Base-by-base conservation (phyloP, 768 basidiomycete genomes). In the Podaxis sp. region DNA sequence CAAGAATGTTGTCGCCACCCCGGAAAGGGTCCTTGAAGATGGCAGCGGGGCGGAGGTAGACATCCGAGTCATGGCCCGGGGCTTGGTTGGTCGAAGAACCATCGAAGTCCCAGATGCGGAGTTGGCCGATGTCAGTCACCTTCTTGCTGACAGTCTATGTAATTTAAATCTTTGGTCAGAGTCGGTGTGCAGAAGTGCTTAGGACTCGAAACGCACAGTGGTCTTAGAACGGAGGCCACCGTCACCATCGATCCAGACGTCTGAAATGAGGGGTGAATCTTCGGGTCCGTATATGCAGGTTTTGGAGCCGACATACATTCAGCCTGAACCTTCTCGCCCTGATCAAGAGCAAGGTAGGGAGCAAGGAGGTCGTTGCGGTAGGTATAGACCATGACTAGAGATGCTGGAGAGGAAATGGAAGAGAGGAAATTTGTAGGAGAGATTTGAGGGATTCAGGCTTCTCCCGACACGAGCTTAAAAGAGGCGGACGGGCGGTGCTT, bases 1-100 rank as follows among this genome's bases (percentile, higher is more conserved):
- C 95, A 64, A 98, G 86, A 71, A 98, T 97, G 82, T 97, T 98
- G 82, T 95, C 89, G 61, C 96, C 96, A 55, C 95, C 93, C 66
- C 97, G 95, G 95, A 99, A 99, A 59, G 97, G 97, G 74, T 99
- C 97, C 71, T 91, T 95, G 89, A 97, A 99, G 81, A 95, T 95
- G 70, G 96, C 88, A 62, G 87, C 94, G 53, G 97, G 97, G 68
- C 96, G 93, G 70, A 99, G 95, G 80, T 95, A 96, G 80, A 99
- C 91, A 74, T 99, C 97, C 7, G 97, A 99, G 80, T 99, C 91
- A 73, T 84, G 70, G 40, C 96, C 96, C 15, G 96, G 95, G 20
- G 97, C 97, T 76, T 99, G 97, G 78, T 93, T 93, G 73, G 96
- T 97, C 46, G 93, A 96, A 54, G 95, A 96, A 70, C 96, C 96